Evolutionary conservation across 495 filamentous ascomycete genomes (phyloP).

Genomic region (Pyrenula aspistea): DNA sequence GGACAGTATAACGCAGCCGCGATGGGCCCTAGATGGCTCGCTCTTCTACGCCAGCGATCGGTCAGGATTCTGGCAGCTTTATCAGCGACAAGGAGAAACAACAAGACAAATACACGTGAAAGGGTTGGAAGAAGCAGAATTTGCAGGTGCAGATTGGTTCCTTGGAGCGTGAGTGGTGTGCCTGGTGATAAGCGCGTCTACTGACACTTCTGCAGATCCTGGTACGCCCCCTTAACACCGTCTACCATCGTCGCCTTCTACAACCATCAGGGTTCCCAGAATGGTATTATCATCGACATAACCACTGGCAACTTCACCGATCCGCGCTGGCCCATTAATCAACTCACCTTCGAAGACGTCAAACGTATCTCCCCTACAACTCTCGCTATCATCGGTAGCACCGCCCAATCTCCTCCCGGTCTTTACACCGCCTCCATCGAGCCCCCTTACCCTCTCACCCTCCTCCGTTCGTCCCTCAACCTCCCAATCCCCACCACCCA

Average conservation of each 20-base stretch:
- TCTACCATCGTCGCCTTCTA: slow-evolving; percentile 20
- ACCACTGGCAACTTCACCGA: slow-evolving; percentile 5
- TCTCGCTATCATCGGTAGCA: slow-evolving; percentile 15
- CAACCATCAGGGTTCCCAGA: slow-evolving; percentile 11
- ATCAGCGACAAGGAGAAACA: slow-evolving; percentile 10
- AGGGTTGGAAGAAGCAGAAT: slow-evolving; percentile 25
- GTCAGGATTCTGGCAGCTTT: slow-evolving; percentile 31
- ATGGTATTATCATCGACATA: slow-evolving; percentile 19
- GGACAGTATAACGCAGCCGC: slow-evolving; percentile 29
- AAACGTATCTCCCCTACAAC: slow-evolving; percentile 10
- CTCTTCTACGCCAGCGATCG: slow-evolving; percentile 30
- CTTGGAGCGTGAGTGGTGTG: slow-evolving; percentile 22
- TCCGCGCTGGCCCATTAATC: slow-evolving; percentile 5
- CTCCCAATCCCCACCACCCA: slow-evolving; percentile 16
- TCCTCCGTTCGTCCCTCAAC: slow-evolving; percentile 6
- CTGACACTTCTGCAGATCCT: slow-evolving; percentile 16
- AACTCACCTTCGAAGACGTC: slow-evolving; percentile 6
- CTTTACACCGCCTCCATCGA: slow-evolving; percentile 13
- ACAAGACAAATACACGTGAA: slow-evolving; percentile 12
- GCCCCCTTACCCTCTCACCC: slow-evolving; percentile 4
- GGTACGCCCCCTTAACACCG: slow-evolving; percentile 24
- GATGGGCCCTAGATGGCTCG: slow-evolving; percentile 28
- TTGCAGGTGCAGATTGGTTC: slow-evolving; percentile 25
- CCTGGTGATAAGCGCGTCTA: not conserved
- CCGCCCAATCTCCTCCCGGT: slow-evolving; percentile 7